A percentile compares a stretch with the other conserved stretches of the same genome.
Conservation (phyloP, 1,139 yeast species). For the Waltiozyma sp. region DNA sequence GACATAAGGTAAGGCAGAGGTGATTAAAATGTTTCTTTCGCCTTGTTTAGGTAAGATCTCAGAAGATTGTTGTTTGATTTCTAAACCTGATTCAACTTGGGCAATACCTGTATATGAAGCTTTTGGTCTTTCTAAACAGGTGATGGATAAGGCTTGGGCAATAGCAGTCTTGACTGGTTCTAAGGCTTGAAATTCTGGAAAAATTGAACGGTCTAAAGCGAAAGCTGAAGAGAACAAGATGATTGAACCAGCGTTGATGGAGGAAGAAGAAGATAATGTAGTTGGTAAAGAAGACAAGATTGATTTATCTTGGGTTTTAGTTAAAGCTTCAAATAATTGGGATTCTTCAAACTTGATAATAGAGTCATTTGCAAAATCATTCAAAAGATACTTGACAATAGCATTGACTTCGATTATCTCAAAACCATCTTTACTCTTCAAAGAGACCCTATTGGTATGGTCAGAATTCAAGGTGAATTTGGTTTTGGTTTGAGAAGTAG, state of each 20-base stretch:
- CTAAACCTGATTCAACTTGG: slow-evolving; percentile 32
- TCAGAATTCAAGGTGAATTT: slow-evolving; percentile 19
- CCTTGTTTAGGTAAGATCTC: slow-evolving; percentile 42
- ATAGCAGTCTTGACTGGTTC: slow-evolving; percentile 32
- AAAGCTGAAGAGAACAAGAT: slow-evolving; percentile 26
- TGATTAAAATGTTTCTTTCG: slow-evolving; percentile 70
- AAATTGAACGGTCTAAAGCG: slow-evolving; percentile 21
- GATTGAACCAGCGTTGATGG: slow-evolving; percentile 21
- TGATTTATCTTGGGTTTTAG: slow-evolving; percentile 10
- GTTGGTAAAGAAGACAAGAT: slow-evolving; percentile 14
- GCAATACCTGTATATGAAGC: slow-evolving; percentile 48
- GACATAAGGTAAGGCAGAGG: slow-evolving; percentile 95
- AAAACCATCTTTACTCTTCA: slow-evolving; percentile 29
- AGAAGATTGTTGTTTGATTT: slow-evolving; percentile 27
- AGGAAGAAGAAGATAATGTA: slow-evolving; percentile 12
- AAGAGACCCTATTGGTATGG: slow-evolving; percentile 26
- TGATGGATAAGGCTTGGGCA: slow-evolving; percentile 21
- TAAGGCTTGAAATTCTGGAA: slow-evolving; percentile 25
- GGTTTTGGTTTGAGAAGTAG: slow-evolving; percentile 30
- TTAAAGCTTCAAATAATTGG: slow-evolving; percentile 20
- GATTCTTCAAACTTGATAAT: slow-evolving; percentile 24
- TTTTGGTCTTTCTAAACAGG: slow-evolving; percentile 24
- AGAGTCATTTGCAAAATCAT: slow-evolving; percentile 28
- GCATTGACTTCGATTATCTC: slow-evolving; percentile 72
- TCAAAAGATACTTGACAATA: slow-evolving; percentile 58